These are phyloP conservation scores for Metarhizium anisopliae DNA, from an alignment of 2,329 filamentous ascomycete genomes.

Conservation along the genomic window DNA sequence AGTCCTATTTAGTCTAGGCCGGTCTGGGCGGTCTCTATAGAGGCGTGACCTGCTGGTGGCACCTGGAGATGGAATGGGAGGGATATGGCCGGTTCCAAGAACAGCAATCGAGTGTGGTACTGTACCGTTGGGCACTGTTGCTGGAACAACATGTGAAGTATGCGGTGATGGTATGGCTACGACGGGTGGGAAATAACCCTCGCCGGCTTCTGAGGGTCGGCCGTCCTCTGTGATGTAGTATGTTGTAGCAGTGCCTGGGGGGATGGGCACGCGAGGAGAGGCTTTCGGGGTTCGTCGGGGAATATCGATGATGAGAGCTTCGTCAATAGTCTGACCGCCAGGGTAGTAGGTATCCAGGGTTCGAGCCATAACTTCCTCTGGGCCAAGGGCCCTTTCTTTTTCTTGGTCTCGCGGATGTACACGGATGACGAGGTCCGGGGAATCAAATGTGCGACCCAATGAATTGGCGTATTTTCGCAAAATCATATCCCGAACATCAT, in stretches of 20 bases:
- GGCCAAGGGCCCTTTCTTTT: slow-evolving; percentile 63
- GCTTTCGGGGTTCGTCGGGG: slow-evolving; percentile 72
- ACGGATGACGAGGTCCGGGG: slow-evolving; percentile 77
- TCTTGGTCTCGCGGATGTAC: slow-evolving; percentile 62
- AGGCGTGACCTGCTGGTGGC: slow-evolving; percentile 41
- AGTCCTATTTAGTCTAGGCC: slow-evolving; percentile 57
- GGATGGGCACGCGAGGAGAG: slow-evolving; percentile 55
- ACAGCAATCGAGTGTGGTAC: slow-evolving; percentile 64
- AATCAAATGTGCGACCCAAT: slow-evolving; percentile 77
- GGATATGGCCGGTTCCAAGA: slow-evolving; percentile 69
- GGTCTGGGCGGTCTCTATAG: slow-evolving; percentile 46
- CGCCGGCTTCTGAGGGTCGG: slow-evolving; percentile 57
- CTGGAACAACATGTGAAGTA: slow-evolving; percentile 29
- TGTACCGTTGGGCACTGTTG: slow-evolving; percentile 22
- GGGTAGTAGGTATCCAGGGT: slow-evolving; percentile 78
- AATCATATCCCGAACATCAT: slow-evolving; percentile 89
- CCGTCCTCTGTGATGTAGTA: slow-evolving; percentile 55
- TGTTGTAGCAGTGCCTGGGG: slow-evolving; percentile 29
- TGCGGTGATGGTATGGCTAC: slow-evolving; percentile 33
- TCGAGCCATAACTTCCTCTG: slow-evolving; percentile 74
- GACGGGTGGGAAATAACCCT: slow-evolving; percentile 76
- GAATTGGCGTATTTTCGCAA: slow-evolving; percentile 91
- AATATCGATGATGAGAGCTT: slow-evolving; percentile 86
- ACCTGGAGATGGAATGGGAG: slow-evolving; percentile 77
- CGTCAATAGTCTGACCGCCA: slow-evolving; percentile 77